phyloP scores from a whole-genome alignment of 1,284 basidiomycete genomes.

The Xanthoconium separans region DNA sequence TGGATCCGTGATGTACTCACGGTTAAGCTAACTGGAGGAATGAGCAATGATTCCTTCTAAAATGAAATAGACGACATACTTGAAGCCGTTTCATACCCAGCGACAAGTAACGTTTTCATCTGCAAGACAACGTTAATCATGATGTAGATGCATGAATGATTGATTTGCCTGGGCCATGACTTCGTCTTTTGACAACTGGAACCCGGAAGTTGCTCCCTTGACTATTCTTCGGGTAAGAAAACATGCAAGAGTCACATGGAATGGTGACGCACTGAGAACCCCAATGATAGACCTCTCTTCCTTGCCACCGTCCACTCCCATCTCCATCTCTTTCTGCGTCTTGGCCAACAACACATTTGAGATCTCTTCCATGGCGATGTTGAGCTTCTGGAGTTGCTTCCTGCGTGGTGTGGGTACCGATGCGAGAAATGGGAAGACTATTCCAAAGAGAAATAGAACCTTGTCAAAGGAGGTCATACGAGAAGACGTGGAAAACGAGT shows the following conservation, averaged over 20 bases:
- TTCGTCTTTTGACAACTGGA: slow-evolving; percentile 63
- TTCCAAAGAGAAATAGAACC: slow-evolving; percentile 11
- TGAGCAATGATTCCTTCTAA: background rate
- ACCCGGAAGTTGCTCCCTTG: slow-evolving; percentile 40
- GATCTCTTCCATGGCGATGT: slow-evolving; percentile 42
- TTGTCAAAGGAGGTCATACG: background rate
- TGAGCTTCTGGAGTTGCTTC: slow-evolving; percentile 35
- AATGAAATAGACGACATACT: slow-evolving; percentile 23
- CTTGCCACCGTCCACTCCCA: slow-evolving; percentile 24
- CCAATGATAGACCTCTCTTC: slow-evolving; percentile 51
- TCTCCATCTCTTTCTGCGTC: slow-evolving; percentile 39
- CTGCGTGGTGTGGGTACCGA: no score
- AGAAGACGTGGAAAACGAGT: background rate
- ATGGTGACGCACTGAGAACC: slow-evolving; percentile 14
- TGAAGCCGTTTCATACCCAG: slow-evolving; percentile 43
- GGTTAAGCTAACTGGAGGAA: slow-evolving; percentile 25
- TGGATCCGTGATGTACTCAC: slow-evolving; percentile 1
- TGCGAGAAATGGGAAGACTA: background rate
- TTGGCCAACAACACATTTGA: slow-evolving; percentile 45
- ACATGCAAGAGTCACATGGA: background rate
- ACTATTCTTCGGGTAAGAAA: background rate
- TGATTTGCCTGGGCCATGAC: slow-evolving; percentile 53
- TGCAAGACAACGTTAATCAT: slow-evolving; percentile 4
- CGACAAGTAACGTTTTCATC: slow-evolving; percentile 39
- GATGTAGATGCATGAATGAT: background rate